These are phyloP conservation scores for Globisporangium perplexum DNA, from an alignment of 352 stramenopile species.

Conservation along the genomic window DNA sequence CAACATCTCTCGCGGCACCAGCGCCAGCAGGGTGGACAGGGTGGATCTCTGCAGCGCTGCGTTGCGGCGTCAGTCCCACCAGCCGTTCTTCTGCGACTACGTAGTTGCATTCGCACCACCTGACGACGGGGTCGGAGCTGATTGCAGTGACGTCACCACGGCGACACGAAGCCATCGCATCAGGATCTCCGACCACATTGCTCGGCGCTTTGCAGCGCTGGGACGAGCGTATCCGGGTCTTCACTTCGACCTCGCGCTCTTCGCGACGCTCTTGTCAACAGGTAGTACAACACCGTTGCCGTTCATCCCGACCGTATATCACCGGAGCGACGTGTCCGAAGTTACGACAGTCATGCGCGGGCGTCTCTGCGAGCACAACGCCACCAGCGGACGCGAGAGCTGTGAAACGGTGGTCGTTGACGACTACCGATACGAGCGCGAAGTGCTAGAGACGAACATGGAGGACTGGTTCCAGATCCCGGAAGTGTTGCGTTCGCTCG, in stretches of 20 bases:
- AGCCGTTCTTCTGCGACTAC: conserved; percentile 1
- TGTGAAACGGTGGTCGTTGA: conserved; percentile 9
- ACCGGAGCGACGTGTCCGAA: not conserved
- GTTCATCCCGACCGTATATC: not conserved
- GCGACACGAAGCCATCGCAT: not conserved
- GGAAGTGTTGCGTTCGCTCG: conserved; percentile 17
- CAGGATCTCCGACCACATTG: not conserved
- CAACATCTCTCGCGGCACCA: no score
- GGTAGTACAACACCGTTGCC: not conserved
- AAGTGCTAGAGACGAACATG: conserved; percentile 24
- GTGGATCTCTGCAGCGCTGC: no score
- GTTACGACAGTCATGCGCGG: conserved; percentile 4
- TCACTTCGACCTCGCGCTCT: not conserved
- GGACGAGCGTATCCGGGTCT: not conserved
- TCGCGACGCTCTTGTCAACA: not conserved
- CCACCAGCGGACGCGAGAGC: not conserved
- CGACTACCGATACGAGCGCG: conserved; percentile 25
- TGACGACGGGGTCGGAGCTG: not conserved
- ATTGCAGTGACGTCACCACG: not conserved
- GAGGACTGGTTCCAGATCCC: conserved; percentile 27
- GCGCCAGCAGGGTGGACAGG: not conserved
- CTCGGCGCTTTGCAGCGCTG: not conserved
- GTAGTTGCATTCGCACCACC: not conserved
- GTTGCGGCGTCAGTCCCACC: not conserved
- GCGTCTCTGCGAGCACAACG: not conserved